Conservation (phyloP, 1,139 yeast species). For the Hansenula lynferdii region DNA sequence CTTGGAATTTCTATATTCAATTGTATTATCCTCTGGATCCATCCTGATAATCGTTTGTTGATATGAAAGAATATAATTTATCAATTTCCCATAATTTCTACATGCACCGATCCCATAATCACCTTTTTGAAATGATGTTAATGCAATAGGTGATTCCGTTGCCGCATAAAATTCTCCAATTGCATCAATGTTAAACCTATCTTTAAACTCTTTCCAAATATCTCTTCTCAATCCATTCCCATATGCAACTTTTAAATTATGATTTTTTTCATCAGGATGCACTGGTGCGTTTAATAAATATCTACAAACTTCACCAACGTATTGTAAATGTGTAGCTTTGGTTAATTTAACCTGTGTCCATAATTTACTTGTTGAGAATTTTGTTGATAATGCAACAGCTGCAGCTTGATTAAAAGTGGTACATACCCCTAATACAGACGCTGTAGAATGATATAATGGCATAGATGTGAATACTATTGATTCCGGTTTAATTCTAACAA, state of each 20-base stretch:
- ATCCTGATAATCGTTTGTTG: conserved; percentile 65
- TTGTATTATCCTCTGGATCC: conserved; percentile 78
- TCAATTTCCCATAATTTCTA: conserved; percentile 71
- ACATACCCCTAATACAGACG: conserved; percentile 80
- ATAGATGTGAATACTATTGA: conserved; percentile 81
- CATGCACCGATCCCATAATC: conserved; percentile 88
- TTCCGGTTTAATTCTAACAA: conserved; percentile 50
- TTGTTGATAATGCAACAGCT: conserved; percentile 71
- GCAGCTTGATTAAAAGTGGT: conserved; percentile 71
- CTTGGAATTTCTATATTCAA: conserved; percentile 62
- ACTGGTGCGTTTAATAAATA: conserved; percentile 67
- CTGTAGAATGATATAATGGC: conserved; percentile 96
- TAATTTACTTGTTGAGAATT: conserved; percentile 78
- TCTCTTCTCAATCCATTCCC: conserved; percentile 96
- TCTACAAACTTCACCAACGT: conserved; percentile 95
- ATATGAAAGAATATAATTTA: conserved; percentile 47
- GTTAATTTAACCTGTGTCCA: conserved; percentile 85
- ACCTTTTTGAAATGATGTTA: conserved; percentile 78
- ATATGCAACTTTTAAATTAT: conserved; percentile 65
- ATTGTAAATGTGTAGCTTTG: conserved; percentile 78
- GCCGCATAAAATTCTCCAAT: conserved; percentile 94
- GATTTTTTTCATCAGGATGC: conserved; percentile 61
- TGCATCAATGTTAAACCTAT: conserved; percentile 66
- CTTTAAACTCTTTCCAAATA: conserved; percentile 79
- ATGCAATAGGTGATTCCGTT: conserved; percentile 88